Evolutionary conservation across 2,329 filamentous ascomycete genomes (phyloP).

Genomic region (Plectosphaerella cucumerina): DNA sequence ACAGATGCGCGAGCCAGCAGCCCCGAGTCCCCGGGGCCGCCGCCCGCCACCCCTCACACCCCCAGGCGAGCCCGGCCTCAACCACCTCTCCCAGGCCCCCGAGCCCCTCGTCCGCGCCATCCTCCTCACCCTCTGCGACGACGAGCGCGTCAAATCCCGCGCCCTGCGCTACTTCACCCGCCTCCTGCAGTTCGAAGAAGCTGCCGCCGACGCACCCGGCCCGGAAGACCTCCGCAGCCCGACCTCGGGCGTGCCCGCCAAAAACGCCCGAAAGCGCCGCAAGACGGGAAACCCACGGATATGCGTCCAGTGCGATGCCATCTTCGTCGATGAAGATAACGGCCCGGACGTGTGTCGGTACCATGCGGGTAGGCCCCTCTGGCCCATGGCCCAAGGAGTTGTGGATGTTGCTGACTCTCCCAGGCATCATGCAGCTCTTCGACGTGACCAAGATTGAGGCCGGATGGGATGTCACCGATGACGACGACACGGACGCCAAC

Average conservation of each 20-base stretch:
- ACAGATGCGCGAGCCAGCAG: not conserved
- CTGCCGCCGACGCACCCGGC: not conserved
- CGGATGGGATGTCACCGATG: constrained; percentile 4
- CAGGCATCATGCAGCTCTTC: constrained; percentile 11
- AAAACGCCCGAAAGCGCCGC: constrained; percentile 6
- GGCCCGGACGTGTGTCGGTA: constrained; percentile 9
- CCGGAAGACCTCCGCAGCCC: constrained; percentile 3
- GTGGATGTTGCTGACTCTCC: not conserved
- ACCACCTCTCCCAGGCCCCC: constrained; percentile 10
- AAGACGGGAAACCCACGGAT: constrained; percentile 9
- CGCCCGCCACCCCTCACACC: not conserved
- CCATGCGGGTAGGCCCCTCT: constrained; percentile 9
- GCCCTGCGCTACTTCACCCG: constrained; percentile 10
- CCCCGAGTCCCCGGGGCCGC: not conserved
- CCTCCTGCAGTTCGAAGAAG: constrained; percentile 6
- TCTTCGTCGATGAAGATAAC: constrained; percentile 13
- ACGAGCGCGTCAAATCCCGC: constrained; percentile 5
- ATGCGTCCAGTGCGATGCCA: constrained; percentile 12
- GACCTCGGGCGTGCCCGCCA: not conserved
- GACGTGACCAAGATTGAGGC: constrained; percentile 9
- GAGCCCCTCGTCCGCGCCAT: constrained; percentile 9
- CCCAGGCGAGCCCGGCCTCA: constrained; percentile 4
- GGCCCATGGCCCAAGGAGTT: not conserved
- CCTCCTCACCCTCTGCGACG: constrained; percentile 12
- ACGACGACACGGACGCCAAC: constrained; percentile 11